Evolutionary conservation across 2,329 filamentous ascomycete genomes (phyloP).

Genomic region (Diaporthe sp.): DNA sequence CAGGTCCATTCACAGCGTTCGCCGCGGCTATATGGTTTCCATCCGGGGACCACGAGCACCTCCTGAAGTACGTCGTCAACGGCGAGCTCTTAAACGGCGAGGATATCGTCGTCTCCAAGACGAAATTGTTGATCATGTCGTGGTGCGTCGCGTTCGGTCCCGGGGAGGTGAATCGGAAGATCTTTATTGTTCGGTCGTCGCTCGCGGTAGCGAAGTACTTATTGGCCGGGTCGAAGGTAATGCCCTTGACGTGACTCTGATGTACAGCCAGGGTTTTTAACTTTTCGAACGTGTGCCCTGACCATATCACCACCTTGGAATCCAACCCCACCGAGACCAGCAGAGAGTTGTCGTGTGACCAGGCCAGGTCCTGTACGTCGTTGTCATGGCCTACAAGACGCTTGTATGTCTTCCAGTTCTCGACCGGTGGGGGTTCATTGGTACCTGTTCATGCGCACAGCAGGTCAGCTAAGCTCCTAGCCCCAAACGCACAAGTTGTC

Average conservation of each 20-base stretch:
- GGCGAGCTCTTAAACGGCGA: constrained; percentile 91
- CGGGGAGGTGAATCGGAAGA: constrained; percentile 94
- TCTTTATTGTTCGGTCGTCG: constrained; percentile 96
- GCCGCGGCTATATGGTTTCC: constrained; percentile 97
- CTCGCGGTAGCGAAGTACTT: constrained; percentile 99
- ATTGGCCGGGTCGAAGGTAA: constrained; percentile 98
- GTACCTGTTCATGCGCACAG: constrained; percentile 63
- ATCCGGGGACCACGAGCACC: constrained; percentile 98
- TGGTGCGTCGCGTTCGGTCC: constrained; percentile 92
- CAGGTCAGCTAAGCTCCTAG: constrained; percentile 7
- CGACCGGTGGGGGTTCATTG: constrained; percentile 90
- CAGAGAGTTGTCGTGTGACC: constrained; percentile 96
- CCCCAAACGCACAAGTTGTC: not conserved
- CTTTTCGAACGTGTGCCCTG: constrained; percentile 97
- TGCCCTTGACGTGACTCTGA: constrained; percentile 98
- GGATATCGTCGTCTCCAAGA: constrained; percentile 91
- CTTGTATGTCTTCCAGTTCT: constrained; percentile 97
- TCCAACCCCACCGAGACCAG: constrained; percentile 96
- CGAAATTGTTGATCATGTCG: constrained; percentile 97
- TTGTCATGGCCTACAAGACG: constrained; percentile 97
- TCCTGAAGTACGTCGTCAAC: constrained; percentile 94
- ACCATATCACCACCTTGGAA: constrained; percentile 99
- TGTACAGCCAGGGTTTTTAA: constrained; percentile 93
- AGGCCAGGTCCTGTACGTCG: constrained; percentile 97
- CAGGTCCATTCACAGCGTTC: constrained; percentile 96